Percentiles rank a stretch among this genome's conserved stretches.
These are phyloP conservation scores for Pythium inflatum DNA, from an alignment of 352 stramenopile genomes.

Conservation along the genomic window DNA sequence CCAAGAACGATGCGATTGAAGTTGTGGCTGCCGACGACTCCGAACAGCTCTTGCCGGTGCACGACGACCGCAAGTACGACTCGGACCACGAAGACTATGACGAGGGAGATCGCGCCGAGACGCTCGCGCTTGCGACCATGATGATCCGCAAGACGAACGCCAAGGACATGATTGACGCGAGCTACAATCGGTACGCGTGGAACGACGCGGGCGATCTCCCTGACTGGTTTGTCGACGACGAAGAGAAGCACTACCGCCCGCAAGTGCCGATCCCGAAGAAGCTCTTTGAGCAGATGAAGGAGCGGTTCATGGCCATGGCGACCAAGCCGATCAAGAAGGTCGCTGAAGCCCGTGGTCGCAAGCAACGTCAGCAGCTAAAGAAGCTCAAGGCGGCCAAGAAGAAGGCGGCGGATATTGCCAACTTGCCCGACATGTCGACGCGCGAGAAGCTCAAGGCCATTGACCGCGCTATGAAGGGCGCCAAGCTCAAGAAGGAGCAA, in stretches of 20 bases:
- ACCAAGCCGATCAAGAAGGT: conserved; percentile 99
- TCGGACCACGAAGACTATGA: conserved; percentile 98
- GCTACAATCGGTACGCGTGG: conserved; percentile 99
- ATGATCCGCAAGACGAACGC: conserved; percentile 97
- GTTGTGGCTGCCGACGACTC: conserved; percentile 42
- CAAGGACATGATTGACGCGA: conserved; percentile 98
- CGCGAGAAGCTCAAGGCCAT: conserved; percentile 98
- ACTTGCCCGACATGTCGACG: conserved; percentile 96
- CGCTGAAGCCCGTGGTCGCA: conserved; percentile 96
- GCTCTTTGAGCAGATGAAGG: conserved; percentile 98
- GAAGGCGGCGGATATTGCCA: conserved; percentile 96
- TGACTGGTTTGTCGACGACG: conserved; percentile 98
- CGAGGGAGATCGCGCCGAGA: conserved; percentile 95
- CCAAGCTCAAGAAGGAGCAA: conserved; percentile 88
- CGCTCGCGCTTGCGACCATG: conserved; percentile 97
- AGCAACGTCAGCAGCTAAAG: conserved; percentile 93
- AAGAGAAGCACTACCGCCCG: conserved; percentile 97
- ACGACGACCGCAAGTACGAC: conserved; percentile 94
- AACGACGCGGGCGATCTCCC: conserved; percentile 97
- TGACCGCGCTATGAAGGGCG: conserved; percentile 96
- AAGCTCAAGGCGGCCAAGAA: conserved; percentile 98
- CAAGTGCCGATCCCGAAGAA: conserved; percentile 96
- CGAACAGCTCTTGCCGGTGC: conserved; percentile 48
- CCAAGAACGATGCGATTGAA: conserved; percentile 46
- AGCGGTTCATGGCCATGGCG: conserved; percentile 95